Evolutionary conservation across 1,284 basidiomycete genomes (phyloP), one percentile per base, ranked within the genome.

Genomic region (Gomphus bonarii): DNA sequence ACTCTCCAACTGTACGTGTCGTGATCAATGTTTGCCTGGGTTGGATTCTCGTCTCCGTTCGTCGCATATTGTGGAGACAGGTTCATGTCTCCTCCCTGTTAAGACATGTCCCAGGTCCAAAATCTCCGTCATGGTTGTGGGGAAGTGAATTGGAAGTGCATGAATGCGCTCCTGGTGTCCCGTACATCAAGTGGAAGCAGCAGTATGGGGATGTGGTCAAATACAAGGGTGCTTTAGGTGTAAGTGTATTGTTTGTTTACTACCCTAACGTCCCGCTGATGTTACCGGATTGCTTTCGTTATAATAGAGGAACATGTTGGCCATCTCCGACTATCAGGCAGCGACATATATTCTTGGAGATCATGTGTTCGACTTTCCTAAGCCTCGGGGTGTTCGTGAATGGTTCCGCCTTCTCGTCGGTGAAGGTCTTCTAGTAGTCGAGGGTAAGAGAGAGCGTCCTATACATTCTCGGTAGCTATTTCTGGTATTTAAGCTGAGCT

Each of bases 351-450:
- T 82, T 55, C 65, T 82, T 3, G 72, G 73, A 31, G 75, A 80
- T 61, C 72, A 70, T 14, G 70, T 73, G 0, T 81, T 81, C 63
- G 69, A 66, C 31, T 82, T 82, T 61, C 80, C 80, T 1, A 82
- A 82, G 64, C 78, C 80, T 9, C 65, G 70, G 50, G 80, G 80
- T 36, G 80, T 81, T 25, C 73, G 80, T 58, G 75, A 73, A 16
- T 82, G 80, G 80, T 82, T 82, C 63, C 72, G 71, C 59, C 75
- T 75, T 31, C 73, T 79, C 1, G 69, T 81, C 3, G 80, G 81
- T 16, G 73, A 81, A 66, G 80, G 80, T n/a, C 76, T 82, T 58
- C 72, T 82, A 18, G 81, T 79, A 76, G 72, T 79, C 16, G 80
- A 82, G 79, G 78, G 60, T 59, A 20, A 35, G 54, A 20, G 12